Evolutionary conservation across 306 rosid genomes (phyloP), one percentile per base, ranked within the genome.

Genomic region (Macrotyloma uniflorum): DNA sequence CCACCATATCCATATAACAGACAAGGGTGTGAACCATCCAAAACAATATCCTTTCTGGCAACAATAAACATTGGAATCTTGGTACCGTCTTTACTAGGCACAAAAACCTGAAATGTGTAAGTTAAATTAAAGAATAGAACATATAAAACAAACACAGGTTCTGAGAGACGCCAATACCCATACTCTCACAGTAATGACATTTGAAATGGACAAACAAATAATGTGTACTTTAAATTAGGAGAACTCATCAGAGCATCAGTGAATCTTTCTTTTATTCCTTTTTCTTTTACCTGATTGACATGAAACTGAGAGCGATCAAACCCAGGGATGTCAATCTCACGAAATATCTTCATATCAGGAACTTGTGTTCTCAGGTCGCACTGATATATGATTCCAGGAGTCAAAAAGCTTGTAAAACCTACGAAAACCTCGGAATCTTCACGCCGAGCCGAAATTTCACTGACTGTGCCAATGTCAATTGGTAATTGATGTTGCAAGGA

Each of bases 11-110:
- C 98, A 43, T 93, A 91, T 77, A 95, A 77, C 87, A 95, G 83
- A 78, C 97, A 93, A 18, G 98, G 98, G 86, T 95, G 97, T 28
- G 99, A 95, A 74, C 98, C 93, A 89, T 93, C 93, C 90, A 95
- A 88, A 45, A 5, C 42, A 79, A 95, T 86, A 72, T 88, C 84
- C 87, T 86, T 88, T 83, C 71, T 85, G 9, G 91, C 84, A 75
- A 95, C 97, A 78, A 93, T 75, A 85, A 95, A 95, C 70, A 87
- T 75, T 50, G 99, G 99, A 53, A 95, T 84, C 72, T 90, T 82
- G 38, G 96, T 88, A 68, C 98, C 99, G 75, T 95, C 99, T 85
- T 91, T 93, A 82, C 96, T 83, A 72, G 86, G 87, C 32, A 79
- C 84, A 74, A 95, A 93, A 77, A 93, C 97, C 98, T 94, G 89